phyloP scores from a whole-genome alignment of 805 yeast genomes.

The Myxozyma monticola region DNA sequence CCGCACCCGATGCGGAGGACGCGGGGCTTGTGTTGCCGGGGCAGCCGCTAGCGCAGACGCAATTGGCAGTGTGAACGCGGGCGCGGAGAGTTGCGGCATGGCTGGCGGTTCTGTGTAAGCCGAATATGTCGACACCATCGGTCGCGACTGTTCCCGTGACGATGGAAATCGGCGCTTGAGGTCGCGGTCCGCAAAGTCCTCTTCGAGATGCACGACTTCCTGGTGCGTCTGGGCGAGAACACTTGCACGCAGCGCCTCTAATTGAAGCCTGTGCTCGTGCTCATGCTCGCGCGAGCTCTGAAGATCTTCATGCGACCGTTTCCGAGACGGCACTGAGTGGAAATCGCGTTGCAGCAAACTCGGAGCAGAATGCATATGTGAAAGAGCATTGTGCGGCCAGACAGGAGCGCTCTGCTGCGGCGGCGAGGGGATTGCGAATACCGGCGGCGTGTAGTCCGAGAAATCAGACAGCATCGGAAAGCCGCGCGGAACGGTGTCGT shows the following conservation, averaged over 20 bases:
- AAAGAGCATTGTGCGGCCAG: too few relatives aligned
- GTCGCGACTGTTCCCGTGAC: too few relatives aligned
- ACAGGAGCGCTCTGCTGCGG: too few relatives aligned
- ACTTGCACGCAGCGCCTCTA: too few relatives aligned
- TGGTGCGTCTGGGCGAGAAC: too few relatives aligned
- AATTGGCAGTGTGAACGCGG: not conserved
- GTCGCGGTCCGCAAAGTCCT: too few relatives aligned
- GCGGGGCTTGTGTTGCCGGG: not conserved
- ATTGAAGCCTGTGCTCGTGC: too few relatives aligned
- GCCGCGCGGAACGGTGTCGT: constrained; percentile 5
- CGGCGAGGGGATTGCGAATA: not conserved
- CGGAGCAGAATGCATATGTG: not conserved
- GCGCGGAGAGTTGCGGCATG: not conserved
- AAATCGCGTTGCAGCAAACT: too few relatives aligned
- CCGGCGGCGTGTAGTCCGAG: not conserved
- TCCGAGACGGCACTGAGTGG: not conserved
- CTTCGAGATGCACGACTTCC: too few relatives aligned
- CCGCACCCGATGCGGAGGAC: constrained; percentile 11
- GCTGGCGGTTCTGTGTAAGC: not conserved
- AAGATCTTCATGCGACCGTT: not conserved
- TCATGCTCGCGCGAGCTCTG: too few relatives aligned
- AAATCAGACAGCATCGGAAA: constrained; percentile 2
- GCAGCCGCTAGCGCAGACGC: not conserved
- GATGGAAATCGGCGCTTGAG: too few relatives aligned
- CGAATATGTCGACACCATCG: too few relatives aligned